Conservation (phyloP, 2,329 filamentous ascomycete genomes). For the Bipolaris zeicola region DNA sequence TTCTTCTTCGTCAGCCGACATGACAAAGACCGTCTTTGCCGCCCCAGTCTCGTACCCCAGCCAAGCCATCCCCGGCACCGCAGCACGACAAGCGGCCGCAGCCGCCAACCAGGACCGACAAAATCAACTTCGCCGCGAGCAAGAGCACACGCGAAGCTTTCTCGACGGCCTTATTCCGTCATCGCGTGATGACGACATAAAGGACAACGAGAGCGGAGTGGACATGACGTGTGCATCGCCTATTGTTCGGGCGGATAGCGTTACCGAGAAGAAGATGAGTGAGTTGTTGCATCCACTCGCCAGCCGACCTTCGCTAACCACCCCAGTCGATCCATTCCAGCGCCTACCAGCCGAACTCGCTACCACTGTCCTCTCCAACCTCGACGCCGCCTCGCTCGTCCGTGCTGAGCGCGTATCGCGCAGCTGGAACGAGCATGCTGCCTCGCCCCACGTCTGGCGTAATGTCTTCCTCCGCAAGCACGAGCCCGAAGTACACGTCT, state of each 20-base stretch:
- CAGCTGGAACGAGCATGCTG: constrained; percentile 61
- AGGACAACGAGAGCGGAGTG: constrained; percentile 47
- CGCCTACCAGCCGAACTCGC: constrained; percentile 64
- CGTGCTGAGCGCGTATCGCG: constrained; percentile 62
- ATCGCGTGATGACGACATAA: constrained; percentile 35
- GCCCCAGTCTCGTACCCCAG: constrained; percentile 27
- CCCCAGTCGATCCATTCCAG: constrained; percentile 57
- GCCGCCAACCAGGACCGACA: constrained; percentile 44
- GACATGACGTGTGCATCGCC: constrained; percentile 46
- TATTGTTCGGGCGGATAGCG: constrained; percentile 40
- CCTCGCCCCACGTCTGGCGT: constrained; percentile 66
- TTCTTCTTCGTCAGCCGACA: constrained; percentile 34
- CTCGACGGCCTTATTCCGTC: constrained; percentile 31
- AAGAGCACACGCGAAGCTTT: constrained; percentile 43
- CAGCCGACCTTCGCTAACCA: constrained; percentile 12
- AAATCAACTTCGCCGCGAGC: constrained; percentile 36
- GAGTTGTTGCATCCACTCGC: constrained; percentile 15
- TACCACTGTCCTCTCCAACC: constrained; percentile 63
- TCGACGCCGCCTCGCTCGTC: constrained; percentile 63
- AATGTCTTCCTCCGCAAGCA: constrained; percentile 64
- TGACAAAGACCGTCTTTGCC: constrained; percentile 17
- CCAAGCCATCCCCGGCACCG: constrained; percentile 30
- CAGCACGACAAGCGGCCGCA: constrained; percentile 44
- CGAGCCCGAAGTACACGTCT: constrained; percentile 52
- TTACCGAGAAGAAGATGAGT: constrained; percentile 44